These are phyloP conservation scores for Sporothrix pallida DNA, from an alignment of 2,329 filamentous ascomycete genomes.

Conservation along the genomic window DNA sequence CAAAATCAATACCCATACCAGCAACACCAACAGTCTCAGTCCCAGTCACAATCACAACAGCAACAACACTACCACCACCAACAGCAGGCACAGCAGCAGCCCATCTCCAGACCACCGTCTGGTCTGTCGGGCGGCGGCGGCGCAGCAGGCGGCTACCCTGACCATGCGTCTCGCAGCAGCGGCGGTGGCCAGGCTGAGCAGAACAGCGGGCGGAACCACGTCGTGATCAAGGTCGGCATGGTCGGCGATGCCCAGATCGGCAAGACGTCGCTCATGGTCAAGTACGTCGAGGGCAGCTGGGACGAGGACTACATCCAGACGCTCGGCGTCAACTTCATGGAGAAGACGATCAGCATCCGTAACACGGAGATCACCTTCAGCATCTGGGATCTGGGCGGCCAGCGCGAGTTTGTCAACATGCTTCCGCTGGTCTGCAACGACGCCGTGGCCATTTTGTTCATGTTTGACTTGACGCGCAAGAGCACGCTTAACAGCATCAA, in stretches of 20 bases:
- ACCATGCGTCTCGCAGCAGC: conserved; percentile 53
- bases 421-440: conserved; percentile 98
- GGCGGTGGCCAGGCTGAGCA: conserved; percentile 45
- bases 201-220: conserved; percentile 66
- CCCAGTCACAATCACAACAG: conserved; percentile 35
- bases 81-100: conserved; percentile 53
- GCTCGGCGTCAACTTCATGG: conserved; percentile 99
- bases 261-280: conserved; percentile 99
- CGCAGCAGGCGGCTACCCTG: conserved; percentile 48
- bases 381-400: conserved; percentile 97
- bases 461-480: conserved; percentile 98
- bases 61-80: conserved; percentile 37
- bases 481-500: conserved; percentile 99
- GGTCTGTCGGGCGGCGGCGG: conserved; percentile 56
- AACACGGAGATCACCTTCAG: conserved; percentile 99
- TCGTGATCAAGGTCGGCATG: conserved; percentile 99
- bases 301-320: conserved; percentile 99
- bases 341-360: conserved; percentile 98
- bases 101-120: conserved; percentile 61
- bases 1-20: conserved; percentile 32
- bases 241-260: conserved; percentile 98
- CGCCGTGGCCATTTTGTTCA: conserved; percentile 97
- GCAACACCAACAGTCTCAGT: conserved; percentile 32
- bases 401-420: conserved; percentile 99
- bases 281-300: conserved; percentile 99